A percentile compares a stretch with the other conserved stretches of the same genome.
phyloP scores from a whole-genome alignment of 345 rosid genomes.

The Eucalyptus brandiana region DNA sequence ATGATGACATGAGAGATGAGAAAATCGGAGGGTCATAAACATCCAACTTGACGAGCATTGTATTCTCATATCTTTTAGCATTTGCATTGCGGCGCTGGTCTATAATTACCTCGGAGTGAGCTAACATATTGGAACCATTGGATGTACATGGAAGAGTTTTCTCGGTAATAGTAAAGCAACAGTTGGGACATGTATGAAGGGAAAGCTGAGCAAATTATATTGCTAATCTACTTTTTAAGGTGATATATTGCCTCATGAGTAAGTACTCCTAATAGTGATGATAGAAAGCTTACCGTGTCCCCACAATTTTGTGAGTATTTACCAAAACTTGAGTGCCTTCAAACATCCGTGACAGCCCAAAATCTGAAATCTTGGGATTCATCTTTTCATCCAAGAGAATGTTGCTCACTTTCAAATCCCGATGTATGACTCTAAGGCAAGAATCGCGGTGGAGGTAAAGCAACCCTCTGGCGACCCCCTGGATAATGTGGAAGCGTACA shows the following conservation, averaged over 20 bases:
- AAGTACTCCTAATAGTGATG: background rate
- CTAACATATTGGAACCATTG: background rate
- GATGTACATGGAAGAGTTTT: background rate
- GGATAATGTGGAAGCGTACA: background rate
- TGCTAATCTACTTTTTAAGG: background rate
- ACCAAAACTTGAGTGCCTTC: background rate
- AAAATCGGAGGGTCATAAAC: background rate
- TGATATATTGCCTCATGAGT: background rate
- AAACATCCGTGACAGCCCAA: background rate
- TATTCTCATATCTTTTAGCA: background rate
- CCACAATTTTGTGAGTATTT: background rate
- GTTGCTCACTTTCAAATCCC: background rate
- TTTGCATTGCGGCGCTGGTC: background rate
- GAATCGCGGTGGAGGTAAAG: slow-evolving; percentile 40
- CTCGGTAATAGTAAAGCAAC: background rate
- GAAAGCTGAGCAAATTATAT: background rate
- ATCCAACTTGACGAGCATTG: background rate
- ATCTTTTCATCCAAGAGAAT: background rate
- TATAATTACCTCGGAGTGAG: background rate
- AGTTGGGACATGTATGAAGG: background rate
- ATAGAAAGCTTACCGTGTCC: background rate
- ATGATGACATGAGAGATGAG: background rate
- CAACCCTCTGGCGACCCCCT: slow-evolving; percentile 15
- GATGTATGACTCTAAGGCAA: slow-evolving; percentile 13
- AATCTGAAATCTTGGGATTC: background rate